Evolutionary conservation across 2,329 filamentous ascomycete genomes (phyloP).

Genomic region (Botrytis medusae): DNA sequence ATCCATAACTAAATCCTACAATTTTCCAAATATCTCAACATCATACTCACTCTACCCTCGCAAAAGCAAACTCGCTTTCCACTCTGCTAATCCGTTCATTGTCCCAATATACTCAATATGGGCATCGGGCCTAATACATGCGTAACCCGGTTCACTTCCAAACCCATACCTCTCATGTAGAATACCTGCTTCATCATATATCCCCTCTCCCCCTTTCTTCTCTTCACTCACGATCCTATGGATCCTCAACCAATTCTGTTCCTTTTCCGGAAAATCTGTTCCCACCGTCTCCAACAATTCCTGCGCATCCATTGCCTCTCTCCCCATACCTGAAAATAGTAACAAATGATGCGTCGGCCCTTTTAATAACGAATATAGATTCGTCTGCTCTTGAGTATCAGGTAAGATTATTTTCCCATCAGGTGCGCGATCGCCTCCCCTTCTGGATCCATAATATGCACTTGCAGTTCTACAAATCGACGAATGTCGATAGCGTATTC

Average conservation of each 20-base stretch:
- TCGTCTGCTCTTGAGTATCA: conserved; percentile 24
- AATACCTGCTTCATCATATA: conserved; percentile 30
- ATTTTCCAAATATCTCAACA: not conserved
- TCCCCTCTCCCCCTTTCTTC: conserved; percentile 4
- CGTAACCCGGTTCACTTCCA: conserved; percentile 25
- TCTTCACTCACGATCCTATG: conserved; percentile 14
- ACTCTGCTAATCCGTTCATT: conserved; percentile 27
- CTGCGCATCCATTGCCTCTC: conserved; percentile 22
- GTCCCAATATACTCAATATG: conserved; percentile 33
- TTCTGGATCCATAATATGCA: conserved; percentile 41
- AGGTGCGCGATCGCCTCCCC: conserved; percentile 49
- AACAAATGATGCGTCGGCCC: conserved; percentile 39
- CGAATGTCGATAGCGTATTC: conserved; percentile 46
- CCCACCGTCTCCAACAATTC: conserved; percentile 25
- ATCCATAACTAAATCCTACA: not conserved
- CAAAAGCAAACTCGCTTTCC: conserved; percentile 22
- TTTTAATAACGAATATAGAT: conserved; percentile 36
- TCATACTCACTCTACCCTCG: not conserved
- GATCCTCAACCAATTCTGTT: conserved; percentile 15
- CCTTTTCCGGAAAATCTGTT: conserved; percentile 18
- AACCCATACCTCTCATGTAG: conserved; percentile 33
- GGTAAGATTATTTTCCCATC: conserved; percentile 40
- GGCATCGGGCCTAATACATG: conserved; percentile 32
- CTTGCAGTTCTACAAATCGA: conserved; percentile 41
- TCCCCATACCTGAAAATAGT: conserved; percentile 38